These are phyloP conservation scores for Nakazawaea molendinolei DNA, from an alignment of 805 yeast species.

Conservation along the genomic window DNA sequence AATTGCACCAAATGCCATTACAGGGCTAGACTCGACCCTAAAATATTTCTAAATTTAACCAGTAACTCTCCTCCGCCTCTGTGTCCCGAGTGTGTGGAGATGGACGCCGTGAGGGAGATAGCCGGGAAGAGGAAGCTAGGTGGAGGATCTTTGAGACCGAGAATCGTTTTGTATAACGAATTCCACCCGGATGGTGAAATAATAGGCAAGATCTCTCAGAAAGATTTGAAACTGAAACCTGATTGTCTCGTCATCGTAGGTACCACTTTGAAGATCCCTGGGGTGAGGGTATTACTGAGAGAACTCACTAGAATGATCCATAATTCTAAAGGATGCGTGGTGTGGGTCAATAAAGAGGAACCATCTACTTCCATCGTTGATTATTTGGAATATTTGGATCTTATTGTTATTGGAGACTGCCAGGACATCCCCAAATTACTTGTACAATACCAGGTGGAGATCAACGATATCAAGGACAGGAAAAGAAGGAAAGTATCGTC, in stretches of 20 bases:
- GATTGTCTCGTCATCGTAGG: slow-evolving; percentile 82
- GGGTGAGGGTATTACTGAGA: slow-evolving; percentile 54
- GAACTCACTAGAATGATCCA: slow-evolving; percentile 55
- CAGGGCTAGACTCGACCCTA: slow-evolving; percentile 45
- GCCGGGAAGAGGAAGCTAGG: slow-evolving; percentile 65
- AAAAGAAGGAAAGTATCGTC: too few relatives aligned
- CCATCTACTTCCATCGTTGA: slow-evolving; percentile 45
- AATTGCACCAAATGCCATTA: slow-evolving; percentile 73
- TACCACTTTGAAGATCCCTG: slow-evolving; percentile 77
- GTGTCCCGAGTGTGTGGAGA: slow-evolving; percentile 61
- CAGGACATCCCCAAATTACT: slow-evolving; percentile 39
- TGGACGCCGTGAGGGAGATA: slow-evolving; percentile 46
- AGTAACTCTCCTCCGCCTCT: slow-evolving; percentile 32
- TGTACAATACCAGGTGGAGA: slow-evolving; percentile 18
- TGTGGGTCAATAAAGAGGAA: slow-evolving; percentile 55
- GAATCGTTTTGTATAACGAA: slow-evolving; percentile 68
- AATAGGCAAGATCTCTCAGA: slow-evolving; percentile 67
- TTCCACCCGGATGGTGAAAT: slow-evolving; percentile 83
- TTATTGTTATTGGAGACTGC: slow-evolving; percentile 60
- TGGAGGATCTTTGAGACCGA: slow-evolving; percentile 54
- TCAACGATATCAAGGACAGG: slow-evolving; percentile 16
- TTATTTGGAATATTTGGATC: slow-evolving; percentile 45
- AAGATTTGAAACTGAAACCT: slow-evolving; percentile 58
- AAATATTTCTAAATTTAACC: slow-evolving; percentile 30
- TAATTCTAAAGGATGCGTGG: slow-evolving; percentile 48